Percentiles rank a stretch among this genome's conserved stretches.
phyloP scores from a whole-genome alignment of 805 yeast genomes.

The Saturnispora zaruensis region DNA sequence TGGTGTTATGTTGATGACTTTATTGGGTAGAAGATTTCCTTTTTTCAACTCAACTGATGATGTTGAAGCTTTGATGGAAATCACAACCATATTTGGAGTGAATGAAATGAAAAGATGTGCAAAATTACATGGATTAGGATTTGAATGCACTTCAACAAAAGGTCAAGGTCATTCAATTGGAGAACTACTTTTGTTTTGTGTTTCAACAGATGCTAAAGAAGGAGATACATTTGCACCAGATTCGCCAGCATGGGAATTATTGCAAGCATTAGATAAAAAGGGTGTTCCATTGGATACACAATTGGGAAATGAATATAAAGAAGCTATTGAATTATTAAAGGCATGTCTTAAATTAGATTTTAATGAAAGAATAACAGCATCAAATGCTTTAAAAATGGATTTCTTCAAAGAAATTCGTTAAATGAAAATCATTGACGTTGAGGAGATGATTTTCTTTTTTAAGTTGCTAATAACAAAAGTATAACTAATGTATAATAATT shows the following conservation, averaged over 20 bases:
- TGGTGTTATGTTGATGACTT: constrained; percentile 76
- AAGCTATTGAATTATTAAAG: constrained; percentile 48
- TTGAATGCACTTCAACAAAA: constrained; percentile 57
- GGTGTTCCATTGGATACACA: constrained; percentile 31
- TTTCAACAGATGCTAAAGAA: constrained; percentile 37
- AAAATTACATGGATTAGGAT: constrained; percentile 76
- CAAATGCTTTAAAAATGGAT: constrained; percentile 45
- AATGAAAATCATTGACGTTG: neutral
- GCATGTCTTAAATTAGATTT: constrained; percentile 54
- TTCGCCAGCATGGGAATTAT: constrained; percentile 62
- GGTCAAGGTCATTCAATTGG: constrained; percentile 34
- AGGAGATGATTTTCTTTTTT: neutral
- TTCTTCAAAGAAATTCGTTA: constrained; percentile 37
- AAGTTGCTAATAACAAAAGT: neutral
- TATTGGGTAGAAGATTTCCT: constrained; percentile 76
- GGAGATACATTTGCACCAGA: constrained; percentile 60
- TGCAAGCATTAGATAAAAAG: constrained; percentile 38
- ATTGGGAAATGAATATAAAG: constrained; percentile 32
- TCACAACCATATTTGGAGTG: constrained; percentile 72
- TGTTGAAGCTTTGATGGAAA: constrained; percentile 80
- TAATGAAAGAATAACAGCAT: constrained; percentile 46
- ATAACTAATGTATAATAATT: neutral
- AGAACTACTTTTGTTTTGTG: constrained; percentile 36
- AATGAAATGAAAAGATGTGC: constrained; percentile 69
- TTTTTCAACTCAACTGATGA: constrained; percentile 93